Percentiles rank a stretch among this genome's conserved stretches.
phyloP scores from a whole-genome alignment of 2,329 filamentous ascomycete genomes.

The Fusarium sp. region DNA sequence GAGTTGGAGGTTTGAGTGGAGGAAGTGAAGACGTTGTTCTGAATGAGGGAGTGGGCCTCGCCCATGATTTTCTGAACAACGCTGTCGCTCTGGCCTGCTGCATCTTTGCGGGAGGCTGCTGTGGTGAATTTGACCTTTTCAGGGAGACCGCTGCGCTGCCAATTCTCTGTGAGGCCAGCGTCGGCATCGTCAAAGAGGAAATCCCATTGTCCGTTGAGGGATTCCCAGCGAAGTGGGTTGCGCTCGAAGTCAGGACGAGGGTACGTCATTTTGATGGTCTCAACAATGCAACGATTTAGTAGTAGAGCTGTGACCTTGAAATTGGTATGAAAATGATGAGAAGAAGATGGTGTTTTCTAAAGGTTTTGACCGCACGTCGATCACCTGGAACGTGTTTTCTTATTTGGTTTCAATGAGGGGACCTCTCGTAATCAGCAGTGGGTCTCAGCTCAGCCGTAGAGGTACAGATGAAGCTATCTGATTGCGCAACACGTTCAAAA shows the following conservation, averaged over 20 bases:
- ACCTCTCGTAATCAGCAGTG: slow-evolving; percentile 33
- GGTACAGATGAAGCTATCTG: slow-evolving; percentile 9
- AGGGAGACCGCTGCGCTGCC: slow-evolving; percentile 65
- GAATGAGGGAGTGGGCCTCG: slow-evolving; percentile 59
- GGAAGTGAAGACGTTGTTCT: slow-evolving; percentile 56
- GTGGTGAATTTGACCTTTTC: slow-evolving; percentile 50
- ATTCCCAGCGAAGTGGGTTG: slow-evolving; percentile 64
- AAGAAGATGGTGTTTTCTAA: slow-evolving; percentile 6
- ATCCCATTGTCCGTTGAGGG: slow-evolving; percentile 71
- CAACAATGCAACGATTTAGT: background rate
- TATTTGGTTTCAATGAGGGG: slow-evolving; percentile 22
- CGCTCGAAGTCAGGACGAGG: slow-evolving; percentile 74
- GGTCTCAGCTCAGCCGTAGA: slow-evolving; percentile 13
- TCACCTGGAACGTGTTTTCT: slow-evolving; percentile 10
- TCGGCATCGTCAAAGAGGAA: slow-evolving; percentile 75
- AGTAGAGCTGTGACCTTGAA: background rate
- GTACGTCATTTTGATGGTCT: slow-evolving; percentile 54
- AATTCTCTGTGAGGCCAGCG: slow-evolving; percentile 61
- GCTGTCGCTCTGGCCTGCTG: slow-evolving; percentile 47
- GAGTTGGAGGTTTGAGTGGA: slow-evolving; percentile 48
- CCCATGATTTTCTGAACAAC: slow-evolving; percentile 60
- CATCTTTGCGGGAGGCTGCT: slow-evolving; percentile 42
- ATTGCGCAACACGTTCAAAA: slow-evolving; percentile 22
- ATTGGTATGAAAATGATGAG: background rate
- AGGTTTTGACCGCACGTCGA: slow-evolving; percentile 22